phyloP scores from a whole-genome alignment of 345 rosid species.

The Chamaenerion angustifolium region DNA sequence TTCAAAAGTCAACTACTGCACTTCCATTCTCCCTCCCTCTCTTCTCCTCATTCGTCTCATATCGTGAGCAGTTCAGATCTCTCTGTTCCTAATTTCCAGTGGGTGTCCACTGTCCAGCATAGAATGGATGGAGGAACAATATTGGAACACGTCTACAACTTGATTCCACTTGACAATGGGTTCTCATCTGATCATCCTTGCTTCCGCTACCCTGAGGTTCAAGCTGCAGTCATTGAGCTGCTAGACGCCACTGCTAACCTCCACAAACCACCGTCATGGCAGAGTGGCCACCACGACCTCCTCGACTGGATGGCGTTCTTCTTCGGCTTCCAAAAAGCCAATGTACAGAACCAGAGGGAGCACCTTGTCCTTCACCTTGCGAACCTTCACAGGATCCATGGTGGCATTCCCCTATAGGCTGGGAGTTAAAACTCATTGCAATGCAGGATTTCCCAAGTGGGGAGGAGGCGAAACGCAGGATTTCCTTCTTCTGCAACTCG shows the following conservation, averaged over 20 bases:
- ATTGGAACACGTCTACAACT: no score
- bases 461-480: constrained; percentile 79
- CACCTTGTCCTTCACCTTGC: constrained; percentile 79
- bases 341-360: constrained; percentile 73
- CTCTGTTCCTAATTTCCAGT: no score
- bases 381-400: constrained; percentile 73
- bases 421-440: constrained; percentile 65
- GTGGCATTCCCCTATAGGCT: constrained; percentile 54
- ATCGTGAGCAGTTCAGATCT: no score
- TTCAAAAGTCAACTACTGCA: no score
- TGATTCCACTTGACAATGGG: no score
- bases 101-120: no score
- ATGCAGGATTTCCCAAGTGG: constrained; percentile 64
- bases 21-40: no score
- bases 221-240: constrained; percentile 54
- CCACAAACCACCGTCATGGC: constrained; percentile 36
- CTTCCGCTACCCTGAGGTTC: constrained; percentile 48
- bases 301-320: constrained; percentile 65
- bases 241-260: constrained; percentile 33
- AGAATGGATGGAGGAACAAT: no score
- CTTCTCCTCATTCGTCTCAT: no score
- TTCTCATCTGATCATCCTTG: background rate
- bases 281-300: constrained; percentile 38
- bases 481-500: constrained; percentile 82
- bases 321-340: constrained; percentile 66